phyloP scores from a whole-genome alignment of 352 stramenopile species.

The Phytophthora pistaciae region DNA sequence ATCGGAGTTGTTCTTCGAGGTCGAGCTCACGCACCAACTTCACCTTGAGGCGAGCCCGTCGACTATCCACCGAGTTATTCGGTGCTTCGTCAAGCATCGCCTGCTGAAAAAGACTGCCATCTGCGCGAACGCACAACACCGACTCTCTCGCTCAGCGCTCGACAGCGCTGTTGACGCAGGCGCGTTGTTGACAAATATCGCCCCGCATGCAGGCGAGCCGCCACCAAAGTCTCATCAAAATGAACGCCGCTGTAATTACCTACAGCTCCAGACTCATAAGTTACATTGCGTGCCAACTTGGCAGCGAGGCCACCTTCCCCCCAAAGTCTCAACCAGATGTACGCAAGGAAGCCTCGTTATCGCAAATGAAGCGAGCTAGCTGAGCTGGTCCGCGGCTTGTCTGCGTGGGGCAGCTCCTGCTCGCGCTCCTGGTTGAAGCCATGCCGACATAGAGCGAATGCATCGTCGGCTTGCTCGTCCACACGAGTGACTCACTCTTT shows the following conservation, averaged over 20 bases:
- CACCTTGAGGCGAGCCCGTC: not conserved
- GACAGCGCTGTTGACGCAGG: constrained; percentile 10
- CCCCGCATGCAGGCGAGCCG: constrained; percentile 9
- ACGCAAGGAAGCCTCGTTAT: constrained; percentile 14
- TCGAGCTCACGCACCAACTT: constrained; percentile 2
- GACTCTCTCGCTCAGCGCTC: constrained; percentile 16
- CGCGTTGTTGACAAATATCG: constrained; percentile 15
- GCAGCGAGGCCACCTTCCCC: not conserved
- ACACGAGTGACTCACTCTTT: no score
- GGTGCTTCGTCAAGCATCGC: constrained; percentile 21
- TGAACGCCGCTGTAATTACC: no score
- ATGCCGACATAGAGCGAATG: constrained; percentile 12
- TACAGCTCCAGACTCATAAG: not conserved
- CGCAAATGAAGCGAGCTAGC: constrained; percentile 9
- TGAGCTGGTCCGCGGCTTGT: constrained; percentile 25
- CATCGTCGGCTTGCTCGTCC: constrained; percentile 18
- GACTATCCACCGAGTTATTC: constrained; percentile 24
- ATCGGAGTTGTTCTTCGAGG: no score
- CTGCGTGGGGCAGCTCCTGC: constrained; percentile 10
- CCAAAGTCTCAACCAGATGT: constrained; percentile 13
- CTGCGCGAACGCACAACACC: constrained; percentile 23
- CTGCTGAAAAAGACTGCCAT: constrained; percentile 32
- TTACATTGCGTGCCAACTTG: constrained; percentile 3
- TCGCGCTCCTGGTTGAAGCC: constrained; percentile 6
- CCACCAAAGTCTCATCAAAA: not conserved